A percentile compares a stretch with the other conserved stretches of the same genome.
phyloP scores from a whole-genome alignment of 2,329 filamentous ascomycete genomes.

The Colletotrichum eleusines region DNA sequence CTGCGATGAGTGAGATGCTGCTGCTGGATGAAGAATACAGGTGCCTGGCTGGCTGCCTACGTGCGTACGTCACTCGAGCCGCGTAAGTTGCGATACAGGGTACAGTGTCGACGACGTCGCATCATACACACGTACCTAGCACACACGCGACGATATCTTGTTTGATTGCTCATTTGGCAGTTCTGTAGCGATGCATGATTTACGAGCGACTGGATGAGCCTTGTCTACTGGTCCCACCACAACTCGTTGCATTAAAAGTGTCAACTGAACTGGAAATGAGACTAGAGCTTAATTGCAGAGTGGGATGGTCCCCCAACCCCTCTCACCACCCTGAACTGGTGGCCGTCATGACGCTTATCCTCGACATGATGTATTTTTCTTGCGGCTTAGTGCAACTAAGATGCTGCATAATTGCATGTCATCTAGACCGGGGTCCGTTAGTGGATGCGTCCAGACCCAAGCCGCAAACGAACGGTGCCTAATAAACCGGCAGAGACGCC shows the following conservation, averaged over 20 bases:
- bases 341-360: not conserved
- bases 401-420: constrained; percentile 15
- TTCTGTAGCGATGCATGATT: not conserved
- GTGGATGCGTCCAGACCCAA: constrained; percentile 23
- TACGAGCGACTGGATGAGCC: not conserved
- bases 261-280: not conserved
- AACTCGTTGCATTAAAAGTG: not conserved
- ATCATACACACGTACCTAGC: no score
- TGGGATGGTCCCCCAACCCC: not conserved
- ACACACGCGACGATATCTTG: not conserved
- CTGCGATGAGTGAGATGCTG: not conserved
- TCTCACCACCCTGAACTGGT: not conserved
- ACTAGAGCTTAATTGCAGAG: not conserved
- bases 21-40: constrained; percentile 12
- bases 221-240: not conserved
- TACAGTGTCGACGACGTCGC: not conserved
- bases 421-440: constrained; percentile 20
- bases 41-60: constrained; percentile 14
- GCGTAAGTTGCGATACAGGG: constrained; percentile 8
- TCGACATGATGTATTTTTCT: not conserved
- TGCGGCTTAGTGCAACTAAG: constrained; percentile 4
- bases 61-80: constrained; percentile 30
- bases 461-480: constrained; percentile 24
- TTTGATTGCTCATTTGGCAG: not conserved
- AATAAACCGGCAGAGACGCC: not conserved